Conservation (phyloP, 768 basidiomycete species). For the Gautieria morchelliformis region DNA sequence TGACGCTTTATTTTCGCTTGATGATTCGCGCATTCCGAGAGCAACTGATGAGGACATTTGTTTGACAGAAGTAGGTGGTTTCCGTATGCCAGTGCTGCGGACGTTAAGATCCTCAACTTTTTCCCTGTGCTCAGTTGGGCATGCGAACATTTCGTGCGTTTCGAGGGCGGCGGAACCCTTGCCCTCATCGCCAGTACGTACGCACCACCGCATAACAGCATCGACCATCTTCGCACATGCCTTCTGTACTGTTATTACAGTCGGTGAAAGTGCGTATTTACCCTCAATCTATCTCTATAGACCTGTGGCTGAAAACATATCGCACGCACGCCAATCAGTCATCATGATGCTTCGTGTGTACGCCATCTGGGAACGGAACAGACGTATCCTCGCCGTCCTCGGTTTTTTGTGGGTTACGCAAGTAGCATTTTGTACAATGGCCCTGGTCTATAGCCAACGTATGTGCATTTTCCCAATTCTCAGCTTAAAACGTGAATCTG, state of each 20-base stretch:
- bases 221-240: neutral
- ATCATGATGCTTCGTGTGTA: constrained; percentile 7
- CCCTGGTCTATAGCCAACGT: neutral
- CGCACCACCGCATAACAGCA: neutral
- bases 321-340: neutral
- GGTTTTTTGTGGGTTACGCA: neutral
- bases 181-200: constrained; percentile 7
- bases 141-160: constrained; percentile 5
- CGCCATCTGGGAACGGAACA: constrained; percentile 2
- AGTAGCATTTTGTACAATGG: constrained; percentile 2
- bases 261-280: neutral
- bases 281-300: too few relatives aligned
- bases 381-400: neutral
- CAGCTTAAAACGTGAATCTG: too few relatives aligned
- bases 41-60: neutral
- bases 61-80: neutral
- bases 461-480: too few relatives aligned
- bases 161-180: neutral
- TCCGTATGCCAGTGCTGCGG: neutral
- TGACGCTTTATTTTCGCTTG: too few relatives aligned
- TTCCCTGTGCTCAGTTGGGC: neutral
- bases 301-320: too few relatives aligned
- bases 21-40: neutral
- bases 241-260: neutral
- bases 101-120: neutral